Conservation (phyloP, 305 asterid species). For the Euphrasia arctica region DNA sequence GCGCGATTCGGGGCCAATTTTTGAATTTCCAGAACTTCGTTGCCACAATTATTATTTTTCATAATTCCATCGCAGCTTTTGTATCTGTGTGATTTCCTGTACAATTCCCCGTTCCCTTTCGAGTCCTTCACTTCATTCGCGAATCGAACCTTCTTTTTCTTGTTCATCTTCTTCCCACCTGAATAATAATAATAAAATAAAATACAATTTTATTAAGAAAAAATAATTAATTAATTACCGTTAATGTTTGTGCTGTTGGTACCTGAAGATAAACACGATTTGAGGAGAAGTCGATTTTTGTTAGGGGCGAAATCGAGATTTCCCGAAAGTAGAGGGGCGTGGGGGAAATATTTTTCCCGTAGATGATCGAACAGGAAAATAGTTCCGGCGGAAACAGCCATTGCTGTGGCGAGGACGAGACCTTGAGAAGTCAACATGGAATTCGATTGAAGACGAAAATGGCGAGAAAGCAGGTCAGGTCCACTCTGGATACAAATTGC, state of each 20-base stretch:
- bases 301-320: constrained; percentile 21
- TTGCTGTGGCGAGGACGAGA: constrained; percentile 78
- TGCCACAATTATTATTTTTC: constrained; percentile 30
- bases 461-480: not conserved
- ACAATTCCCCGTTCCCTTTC: constrained; percentile 43
- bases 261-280: constrained; percentile 74
- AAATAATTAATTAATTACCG: not conserved
- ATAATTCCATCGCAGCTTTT: constrained; percentile 8
- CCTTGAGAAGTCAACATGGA: constrained; percentile 67
- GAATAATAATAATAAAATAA: not conserved
- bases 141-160: constrained; percentile 44
- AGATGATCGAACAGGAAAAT: constrained; percentile 58
- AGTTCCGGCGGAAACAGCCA: constrained; percentile 92
- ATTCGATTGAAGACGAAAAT: constrained; percentile 26
- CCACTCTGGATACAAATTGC: not conserved
- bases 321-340: constrained; percentile 8
- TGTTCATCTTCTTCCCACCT: constrained; percentile 34
- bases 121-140: constrained; percentile 49
- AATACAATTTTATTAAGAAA: not conserved
- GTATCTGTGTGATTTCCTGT: constrained; percentile 37
- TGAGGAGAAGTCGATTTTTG: constrained; percentile 19
- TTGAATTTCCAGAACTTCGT: constrained; percentile 26
- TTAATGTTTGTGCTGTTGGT: not conserved
- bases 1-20: constrained; percentile 63
- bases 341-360: constrained; percentile 42